Base-by-base conservation (phyloP, 352 stramenopile species). In the Phytopythium montanum region DNA sequence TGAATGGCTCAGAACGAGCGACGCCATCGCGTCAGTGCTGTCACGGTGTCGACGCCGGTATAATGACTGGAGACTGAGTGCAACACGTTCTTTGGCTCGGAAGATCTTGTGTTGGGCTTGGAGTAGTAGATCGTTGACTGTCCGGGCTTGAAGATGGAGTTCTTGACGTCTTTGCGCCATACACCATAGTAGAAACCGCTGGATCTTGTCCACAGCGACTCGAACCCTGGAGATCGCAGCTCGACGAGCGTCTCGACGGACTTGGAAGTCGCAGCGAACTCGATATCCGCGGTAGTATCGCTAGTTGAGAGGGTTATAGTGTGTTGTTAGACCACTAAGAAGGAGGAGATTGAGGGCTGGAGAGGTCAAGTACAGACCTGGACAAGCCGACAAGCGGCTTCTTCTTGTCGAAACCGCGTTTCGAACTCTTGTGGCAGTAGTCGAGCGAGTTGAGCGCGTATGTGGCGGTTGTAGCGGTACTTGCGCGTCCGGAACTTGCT, bases 401-500 rank as follows among this genome's bases (percentile, higher is more conserved):
- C 77, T 71, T 92, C 75, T 0, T 44, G 64, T 14, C 63, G 56
- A 42, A 92, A 92, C 19, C 45, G 60, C 8, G 36, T 21, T 2
- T 80, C 73, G 52, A 73, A 88, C 50, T 84, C 68, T 13, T 72
- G 57, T 0, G 77, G 81, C 0, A 85, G 59, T n/a, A 76, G 56
- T 29, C 75, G 53, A 8, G 60, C 72, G 21, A 92, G 44, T 42
- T 87, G 69, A 26, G 59, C 66, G 3, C 81, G 79, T 26, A 92
- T 64, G 33, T 64, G 60, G 21, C 66, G 68, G 33, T 87, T 85
- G 73, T 87, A 88, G 13, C 72, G 77, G 58, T 90, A 90, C 66
- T 88, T 90, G n/a, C 65, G 71, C 34, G 80, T 88, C 25, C 61
- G 60, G 23, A 79, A 59, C 54, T 89, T 90, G 65, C 62, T 70